Conservation (phyloP, 2,329 filamentous ascomycete species). For the Alternaria sp. region DNA sequence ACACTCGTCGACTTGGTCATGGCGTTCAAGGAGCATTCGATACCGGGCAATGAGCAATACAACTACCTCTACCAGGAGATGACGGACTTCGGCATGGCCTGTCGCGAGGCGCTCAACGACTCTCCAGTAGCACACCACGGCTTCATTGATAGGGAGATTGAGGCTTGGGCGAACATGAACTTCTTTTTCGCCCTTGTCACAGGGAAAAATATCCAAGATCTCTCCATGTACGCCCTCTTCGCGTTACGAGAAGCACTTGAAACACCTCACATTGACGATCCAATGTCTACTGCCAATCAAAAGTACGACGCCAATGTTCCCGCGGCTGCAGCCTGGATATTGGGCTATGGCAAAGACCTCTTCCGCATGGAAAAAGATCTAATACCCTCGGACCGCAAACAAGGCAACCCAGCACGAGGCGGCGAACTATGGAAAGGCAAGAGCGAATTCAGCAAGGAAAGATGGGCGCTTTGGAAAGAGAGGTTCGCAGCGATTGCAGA, state of each 20-base stretch:
- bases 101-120: constrained; percentile 46
- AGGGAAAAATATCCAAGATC: constrained; percentile 22
- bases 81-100: constrained; percentile 36
- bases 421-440: constrained; percentile 44
- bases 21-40: constrained; percentile 38
- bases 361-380: constrained; percentile 39
- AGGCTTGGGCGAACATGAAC: constrained; percentile 46
- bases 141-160: constrained; percentile 33
- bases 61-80: constrained; percentile 32
- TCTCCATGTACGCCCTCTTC: constrained; percentile 42
- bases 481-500: constrained; percentile 37
- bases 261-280: constrained; percentile 25
- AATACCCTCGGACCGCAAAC: constrained; percentile 36
- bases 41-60: constrained; percentile 31
- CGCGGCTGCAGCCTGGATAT: constrained; percentile 44
- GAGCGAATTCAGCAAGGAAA: constrained; percentile 41
- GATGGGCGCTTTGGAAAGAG: constrained; percentile 47
- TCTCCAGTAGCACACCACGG: constrained; percentile 28
- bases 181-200: constrained; percentile 43
- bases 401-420: constrained; percentile 42
- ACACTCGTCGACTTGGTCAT: constrained; percentile 35
- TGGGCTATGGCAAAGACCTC: constrained; percentile 33
- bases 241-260: constrained; percentile 44
- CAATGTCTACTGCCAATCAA: constrained; percentile 27
- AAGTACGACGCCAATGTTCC: constrained; percentile 42